Base-by-base conservation (phyloP, 2,329 filamentous ascomycete genomes). In the Arachnopeziza araneosa region DNA sequence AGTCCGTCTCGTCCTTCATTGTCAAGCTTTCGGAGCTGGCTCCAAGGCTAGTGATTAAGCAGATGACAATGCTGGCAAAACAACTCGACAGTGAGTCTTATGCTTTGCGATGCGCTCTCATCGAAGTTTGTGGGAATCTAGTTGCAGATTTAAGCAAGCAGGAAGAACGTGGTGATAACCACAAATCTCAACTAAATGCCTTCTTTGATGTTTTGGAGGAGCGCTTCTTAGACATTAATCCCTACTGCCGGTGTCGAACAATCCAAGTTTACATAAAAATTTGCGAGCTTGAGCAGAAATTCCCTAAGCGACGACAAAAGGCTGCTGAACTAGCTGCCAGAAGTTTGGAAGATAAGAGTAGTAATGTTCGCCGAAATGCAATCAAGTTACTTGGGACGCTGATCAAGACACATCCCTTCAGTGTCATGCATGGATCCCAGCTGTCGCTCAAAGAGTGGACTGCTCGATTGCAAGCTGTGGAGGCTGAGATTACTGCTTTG, bases 121-220 rank as follows among this genome's bases (percentile, higher is more conserved):
- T 99, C 61, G 95, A 99, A 74, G 93, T 99, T 7, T 98, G 93
- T 73, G 96, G 95, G 56, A 98, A 99, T 75, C 85, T 99, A 76
- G 90, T 99, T 69, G 84, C 85, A 19, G 90, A 97, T 75, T 83
- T 99, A 51, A 96, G 89, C 75, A 93, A 89, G 71, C 89, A 96
- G 69, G 91, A 96, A 71, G 93, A 98, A 73, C 85, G 91, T 56
- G 90, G 88, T 68, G 93, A 98, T 68, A 95, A 95, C 72, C 88
- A 93, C 78, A 96, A 96, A 75, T 91, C 89, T 0, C 95, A 99
- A 73, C 89, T 99, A 62, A 95, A 96, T 67, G 92, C 93, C 22
- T 99, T 98, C 73, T 98, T 98, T 70, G 93, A 98, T 69, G 93
- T 98, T 0, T 79, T 99, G 1, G 93, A 99, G 72, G 93, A 98